Conservation (phyloP, 371 early-diverging fungal species). For the Mucor velutinosus region DNA sequence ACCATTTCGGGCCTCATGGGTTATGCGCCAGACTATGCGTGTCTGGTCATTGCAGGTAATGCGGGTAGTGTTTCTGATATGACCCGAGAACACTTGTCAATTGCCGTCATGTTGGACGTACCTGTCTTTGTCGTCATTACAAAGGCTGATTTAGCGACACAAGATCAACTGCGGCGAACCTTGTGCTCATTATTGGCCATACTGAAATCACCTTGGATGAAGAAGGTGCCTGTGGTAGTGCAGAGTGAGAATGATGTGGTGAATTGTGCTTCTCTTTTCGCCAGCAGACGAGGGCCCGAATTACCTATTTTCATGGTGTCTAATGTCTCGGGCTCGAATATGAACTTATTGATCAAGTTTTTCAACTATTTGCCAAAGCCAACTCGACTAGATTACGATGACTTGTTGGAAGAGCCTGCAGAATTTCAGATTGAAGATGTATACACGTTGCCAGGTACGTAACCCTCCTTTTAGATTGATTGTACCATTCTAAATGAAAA, state of each 20-base stretch:
- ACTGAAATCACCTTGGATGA: constrained; percentile 73
- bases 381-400: constrained; percentile 30
- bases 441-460: constrained; percentile 80
- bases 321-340: constrained; percentile 87
- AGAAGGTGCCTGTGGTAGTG: constrained; percentile 82
- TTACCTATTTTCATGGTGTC: constrained; percentile 87
- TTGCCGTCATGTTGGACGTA: constrained; percentile 79
- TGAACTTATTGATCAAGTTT: constrained; percentile 72
- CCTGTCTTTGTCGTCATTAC: constrained; percentile 90
- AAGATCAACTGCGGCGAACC: constrained; percentile 72
- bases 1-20: constrained; percentile 91
- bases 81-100: constrained; percentile 88
- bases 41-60: constrained; percentile 86
- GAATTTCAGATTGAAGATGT: constrained; percentile 89
- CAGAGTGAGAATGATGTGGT: constrained; percentile 71
- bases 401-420: constrained; percentile 55
- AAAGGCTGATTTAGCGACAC: constrained; percentile 88
- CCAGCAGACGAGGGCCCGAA: constrained; percentile 51
- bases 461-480: neutral
- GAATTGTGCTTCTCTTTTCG: constrained; percentile 66
- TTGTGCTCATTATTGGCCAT: constrained; percentile 56
- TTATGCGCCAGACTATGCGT: constrained; percentile 86
- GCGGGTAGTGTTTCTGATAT: constrained; percentile 73
- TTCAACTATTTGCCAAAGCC: constrained; percentile 71
- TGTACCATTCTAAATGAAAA: neutral